Evolutionary conservation across 225 moss, liverwort and hornwort genomes (phyloP).

Genomic region (Neckera pumila): DNA sequence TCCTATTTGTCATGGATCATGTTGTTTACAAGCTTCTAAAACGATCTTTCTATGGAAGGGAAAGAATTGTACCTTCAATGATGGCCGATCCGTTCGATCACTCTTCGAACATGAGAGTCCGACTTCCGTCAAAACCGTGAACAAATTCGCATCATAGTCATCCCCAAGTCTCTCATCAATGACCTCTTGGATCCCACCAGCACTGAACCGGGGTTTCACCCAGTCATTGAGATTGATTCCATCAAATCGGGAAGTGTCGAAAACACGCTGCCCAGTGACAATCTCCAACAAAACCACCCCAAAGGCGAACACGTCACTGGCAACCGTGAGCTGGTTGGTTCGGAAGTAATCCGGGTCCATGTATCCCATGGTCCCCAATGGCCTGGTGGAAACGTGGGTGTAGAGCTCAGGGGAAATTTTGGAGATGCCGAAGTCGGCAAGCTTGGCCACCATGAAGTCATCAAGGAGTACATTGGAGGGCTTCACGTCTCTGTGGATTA

Average conservation of each 20-base stretch:
- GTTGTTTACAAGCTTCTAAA: not conserved
- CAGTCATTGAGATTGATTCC: slow-evolving; percentile 4
- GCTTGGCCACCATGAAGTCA: slow-evolving; percentile 14
- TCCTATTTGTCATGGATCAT: not conserved
- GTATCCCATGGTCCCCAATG: slow-evolving; percentile 10
- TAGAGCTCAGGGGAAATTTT: not conserved
- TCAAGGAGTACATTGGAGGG: slow-evolving; percentile 4
- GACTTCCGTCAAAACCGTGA: not conserved
- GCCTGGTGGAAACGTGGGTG: slow-evolving; percentile 11
- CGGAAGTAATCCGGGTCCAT: slow-evolving; percentile 26
- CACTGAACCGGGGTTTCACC: not conserved
- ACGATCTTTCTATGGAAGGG: not conserved
- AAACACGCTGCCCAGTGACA: slow-evolving; percentile 7
- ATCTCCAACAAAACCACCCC: slow-evolving; percentile 14
- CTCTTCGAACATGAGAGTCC: not conserved
- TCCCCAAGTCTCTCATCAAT: not conserved
- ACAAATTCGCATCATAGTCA: not conserved
- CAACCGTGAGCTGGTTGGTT: not conserved
- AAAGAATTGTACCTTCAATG: not conserved
- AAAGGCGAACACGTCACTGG: slow-evolving; percentile 11
- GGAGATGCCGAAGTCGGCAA: slow-evolving; percentile 24
- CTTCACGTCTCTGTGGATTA: slow-evolving; percentile 17
- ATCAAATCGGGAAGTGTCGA: not conserved
- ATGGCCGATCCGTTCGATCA: slow-evolving; percentile 13
- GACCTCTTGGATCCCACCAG: not conserved